phyloP scores from a whole-genome alignment of 495 filamentous ascomycete species.

The Aspergillus hancockii region DNA sequence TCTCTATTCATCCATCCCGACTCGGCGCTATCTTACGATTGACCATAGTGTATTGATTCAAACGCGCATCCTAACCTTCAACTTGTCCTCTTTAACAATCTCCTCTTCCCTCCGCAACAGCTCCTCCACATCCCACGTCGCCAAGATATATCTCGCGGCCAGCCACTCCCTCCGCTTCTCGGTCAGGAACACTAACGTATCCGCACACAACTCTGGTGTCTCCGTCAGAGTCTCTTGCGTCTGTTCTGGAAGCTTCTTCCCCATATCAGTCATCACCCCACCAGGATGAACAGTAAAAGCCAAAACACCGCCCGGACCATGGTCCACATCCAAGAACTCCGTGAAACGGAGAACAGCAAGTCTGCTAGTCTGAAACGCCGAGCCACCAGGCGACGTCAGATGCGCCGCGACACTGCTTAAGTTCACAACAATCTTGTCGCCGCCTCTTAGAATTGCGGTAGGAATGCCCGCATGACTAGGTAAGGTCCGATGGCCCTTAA shows the following conservation, averaged over 20 bases:
- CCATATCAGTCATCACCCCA: neutral
- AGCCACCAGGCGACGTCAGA: neutral
- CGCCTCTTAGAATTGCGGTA: conserved; percentile 23
- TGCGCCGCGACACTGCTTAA: neutral
- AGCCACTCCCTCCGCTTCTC: conserved; percentile 39
- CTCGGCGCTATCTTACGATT: neutral
- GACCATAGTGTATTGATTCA: neutral
- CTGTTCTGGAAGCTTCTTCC: neutral
- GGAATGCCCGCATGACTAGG: neutral
- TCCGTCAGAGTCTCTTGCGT: conserved; percentile 23
- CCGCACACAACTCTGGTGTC: conserved; percentile 33
- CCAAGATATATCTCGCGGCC: conserved; percentile 36
- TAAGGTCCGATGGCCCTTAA: conserved; percentile 46
- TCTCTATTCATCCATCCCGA: neutral
- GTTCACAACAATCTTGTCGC: neutral
- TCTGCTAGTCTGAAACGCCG: conserved; percentile 2
- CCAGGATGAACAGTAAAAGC: conserved; percentile 1
- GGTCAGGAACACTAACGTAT: conserved; percentile 39
- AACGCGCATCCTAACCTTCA: conserved; percentile 27
- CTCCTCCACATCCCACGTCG: conserved; percentile 48
- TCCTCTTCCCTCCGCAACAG: too few species aligned
- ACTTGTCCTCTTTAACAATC: conserved; percentile 37
- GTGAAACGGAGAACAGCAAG: neutral
- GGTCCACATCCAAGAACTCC: neutral
- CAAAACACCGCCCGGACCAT: neutral